phyloP scores from a whole-genome alignment of 805 yeast species.

The Sugiyamaella lignohabitans region DNA sequence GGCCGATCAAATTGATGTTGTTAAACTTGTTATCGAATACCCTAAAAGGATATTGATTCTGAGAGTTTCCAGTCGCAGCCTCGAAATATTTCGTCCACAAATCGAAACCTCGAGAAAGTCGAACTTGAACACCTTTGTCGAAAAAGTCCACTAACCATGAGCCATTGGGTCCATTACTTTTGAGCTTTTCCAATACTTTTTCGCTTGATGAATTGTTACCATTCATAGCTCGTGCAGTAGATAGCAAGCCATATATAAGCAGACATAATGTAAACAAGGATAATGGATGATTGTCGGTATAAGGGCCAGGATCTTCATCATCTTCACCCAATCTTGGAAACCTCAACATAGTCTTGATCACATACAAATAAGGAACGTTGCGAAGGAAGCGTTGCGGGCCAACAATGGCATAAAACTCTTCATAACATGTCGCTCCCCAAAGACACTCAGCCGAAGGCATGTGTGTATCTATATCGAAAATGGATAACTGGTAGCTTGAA shows the following conservation, averaged over 20 bases:
- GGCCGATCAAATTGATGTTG: conserved; percentile 18
- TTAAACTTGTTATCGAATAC: conserved; percentile 16
- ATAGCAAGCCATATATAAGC: conserved; percentile 27
- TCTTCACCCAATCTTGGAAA: conserved; percentile 25
- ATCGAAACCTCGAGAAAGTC: conserved; percentile 29
- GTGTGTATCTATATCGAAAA: conserved; percentile 29
- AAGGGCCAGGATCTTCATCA: background rate
- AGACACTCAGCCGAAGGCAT: conserved; percentile 26
- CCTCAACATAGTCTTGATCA: conserved; percentile 28
- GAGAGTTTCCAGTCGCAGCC: conserved; percentile 22
- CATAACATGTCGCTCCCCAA: conserved; percentile 25
- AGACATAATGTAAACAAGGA: conserved; percentile 22
- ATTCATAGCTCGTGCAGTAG: conserved; percentile 21
- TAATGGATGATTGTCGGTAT: conserved; percentile 12
- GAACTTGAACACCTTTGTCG: conserved; percentile 24
- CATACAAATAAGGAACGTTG: conserved; percentile 27
- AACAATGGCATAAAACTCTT: conserved; percentile 25
- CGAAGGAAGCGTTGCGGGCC: conserved; percentile 22
- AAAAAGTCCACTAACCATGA: conserved; percentile 15
- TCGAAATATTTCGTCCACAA: conserved; percentile 28
- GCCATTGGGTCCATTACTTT: background rate
- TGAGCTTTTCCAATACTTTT: conserved; percentile 5
- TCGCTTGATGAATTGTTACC: conserved; percentile 4
- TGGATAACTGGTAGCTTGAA: conserved; percentile 17
- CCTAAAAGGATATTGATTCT: conserved; percentile 23